Conservation (phyloP, 352 stramenopile genomes). For the Pythium angustatum region DNA sequence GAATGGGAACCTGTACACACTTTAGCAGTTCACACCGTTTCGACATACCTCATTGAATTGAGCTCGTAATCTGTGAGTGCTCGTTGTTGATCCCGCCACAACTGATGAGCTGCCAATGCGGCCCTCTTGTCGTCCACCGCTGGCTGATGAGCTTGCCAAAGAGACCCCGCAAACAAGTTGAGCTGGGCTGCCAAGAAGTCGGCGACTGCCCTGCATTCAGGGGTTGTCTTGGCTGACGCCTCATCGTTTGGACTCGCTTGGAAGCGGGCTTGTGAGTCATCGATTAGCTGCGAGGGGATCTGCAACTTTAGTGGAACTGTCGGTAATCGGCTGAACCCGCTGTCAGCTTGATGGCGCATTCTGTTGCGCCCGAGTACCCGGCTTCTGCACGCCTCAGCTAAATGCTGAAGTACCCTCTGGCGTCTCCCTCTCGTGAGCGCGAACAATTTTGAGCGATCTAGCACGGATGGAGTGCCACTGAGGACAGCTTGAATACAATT, state of each 20-base stretch:
- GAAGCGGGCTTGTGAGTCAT: neutral
- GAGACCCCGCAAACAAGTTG: constrained; percentile 7
- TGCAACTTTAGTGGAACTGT: constrained; percentile 9
- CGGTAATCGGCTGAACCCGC: constrained; percentile 9
- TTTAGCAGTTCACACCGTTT: too few relatives aligned
- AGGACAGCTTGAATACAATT: neutral
- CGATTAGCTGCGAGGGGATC: neutral
- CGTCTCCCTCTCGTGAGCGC: constrained; percentile 4
- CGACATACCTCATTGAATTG: constrained; percentile 21
- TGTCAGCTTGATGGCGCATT: constrained; percentile 17
- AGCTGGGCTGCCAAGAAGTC: constrained; percentile 21
- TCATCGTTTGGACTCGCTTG: constrained; percentile 17
- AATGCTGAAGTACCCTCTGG: constrained; percentile 16
- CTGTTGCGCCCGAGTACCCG: constrained; percentile 19
- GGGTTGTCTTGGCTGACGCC: neutral
- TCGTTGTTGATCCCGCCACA: constrained; percentile 29
- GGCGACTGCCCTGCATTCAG: constrained; percentile 15
- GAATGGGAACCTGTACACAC: too few relatives aligned
- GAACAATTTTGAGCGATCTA: constrained; percentile 14
- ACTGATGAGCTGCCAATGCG: constrained; percentile 12
- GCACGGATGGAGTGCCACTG: constrained; percentile 3
- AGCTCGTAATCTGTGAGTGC: constrained; percentile 19
- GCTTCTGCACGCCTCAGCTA: constrained; percentile 28
- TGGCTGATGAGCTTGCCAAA: neutral
- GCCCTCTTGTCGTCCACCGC: neutral